Base-by-base conservation (phyloP, 768 basidiomycete genomes). In the Phanerodontia chrysosporium region DNA sequence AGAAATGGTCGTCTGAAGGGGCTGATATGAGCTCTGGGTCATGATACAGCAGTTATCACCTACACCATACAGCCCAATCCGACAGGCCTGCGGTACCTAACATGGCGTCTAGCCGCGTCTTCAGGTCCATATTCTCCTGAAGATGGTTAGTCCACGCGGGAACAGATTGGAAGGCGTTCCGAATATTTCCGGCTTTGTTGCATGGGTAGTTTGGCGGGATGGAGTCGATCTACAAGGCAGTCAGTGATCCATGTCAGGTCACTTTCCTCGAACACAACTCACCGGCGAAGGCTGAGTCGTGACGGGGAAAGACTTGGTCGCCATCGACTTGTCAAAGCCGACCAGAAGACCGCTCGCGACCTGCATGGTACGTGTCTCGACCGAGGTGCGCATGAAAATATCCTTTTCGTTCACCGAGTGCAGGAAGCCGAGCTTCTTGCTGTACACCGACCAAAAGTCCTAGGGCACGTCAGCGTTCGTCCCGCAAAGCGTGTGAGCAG, bases 1-100 rank as follows among this genome's bases (percentile, higher is more conserved):
- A 81, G 69, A 75, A 81, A 58, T 80, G 80, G 57, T 81, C 77
- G 60, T 78, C 77, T 78, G 58, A 4, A 2, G 14, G 21, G 10
- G n/a, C n/a, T n/a, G n/a, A n/a, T n/a, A n/a, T n/a, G n/a, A n/a
- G n/a, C n/a, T n/a, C n/a, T n/a, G n/a, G n/a, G n/a, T n/a, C n/a
- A n/a, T n/a, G n/a, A n/a, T 21, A 18, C 51, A 35, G 18, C 27
- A 52, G 45, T 27, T 36, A 46, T 45, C 29, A 68, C 76, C 49
- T 51, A 79, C 80, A 81, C 80, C 80, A 81, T 2, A 72, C 70
- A n/a, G 72, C 63, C 80, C 80, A 81, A 4, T 67, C 75, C 7
- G 64, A 62, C 51, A 77, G 57, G 2, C 71, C 76, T 1, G 69
- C 66, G 1, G 78, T 80, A 16, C 80, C 80, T 21, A 79, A 68